Evolutionary conservation across 1,284 basidiomycete genomes (phyloP), one percentile per base, ranked within the genome.

Genomic region (Coriolopsis trogii): DNA sequence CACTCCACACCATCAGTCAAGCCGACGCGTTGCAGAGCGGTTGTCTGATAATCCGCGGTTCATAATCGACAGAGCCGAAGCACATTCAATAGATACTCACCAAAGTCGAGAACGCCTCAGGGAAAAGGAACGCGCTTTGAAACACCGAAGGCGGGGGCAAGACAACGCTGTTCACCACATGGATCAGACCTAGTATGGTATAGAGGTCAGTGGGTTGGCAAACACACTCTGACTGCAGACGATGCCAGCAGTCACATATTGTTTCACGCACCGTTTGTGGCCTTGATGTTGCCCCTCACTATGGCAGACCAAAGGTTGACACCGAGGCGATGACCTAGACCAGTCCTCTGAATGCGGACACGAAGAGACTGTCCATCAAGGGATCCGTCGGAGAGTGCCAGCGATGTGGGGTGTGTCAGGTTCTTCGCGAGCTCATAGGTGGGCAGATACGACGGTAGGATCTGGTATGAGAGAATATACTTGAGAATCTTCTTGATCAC

Each of bases 111-210:
- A 86, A 84, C 42, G 68, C 58, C 38, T 76, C 67, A n/a, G 81
- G 77, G 52, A 77, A 60, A 51, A 81, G 61, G 71, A 85, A 89
- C 13, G 81, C 65, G 43, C 73, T 74, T 56, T 85, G 80, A 60
- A 89, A 82, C 36, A 80, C 72, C 1, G 83, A 79, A 7, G 78
- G 79, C 31, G 87, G 85, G 8, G 85, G 84, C 36, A 87, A 63
- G 16, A 91, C 68, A 1, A 87, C 84, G 58, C 75, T 76, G 61
- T 76, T 75, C 54, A 90, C 68, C 26, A 76, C 77, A 64, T 91
- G 87, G 31, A 89, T 72, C 37, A 85, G 42, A 31, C 79, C 80
- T 81, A 37, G 13, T 16, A 5, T 13, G 12, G 31, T 2, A 28
- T 13, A 23, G 33, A 41, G 3, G 10, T 41, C 43, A 37, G 40